Evolutionary conservation across 345 rosid species (phyloP), one percentile per base, ranked within the genome.

Genomic region (Draba incana): DNA sequence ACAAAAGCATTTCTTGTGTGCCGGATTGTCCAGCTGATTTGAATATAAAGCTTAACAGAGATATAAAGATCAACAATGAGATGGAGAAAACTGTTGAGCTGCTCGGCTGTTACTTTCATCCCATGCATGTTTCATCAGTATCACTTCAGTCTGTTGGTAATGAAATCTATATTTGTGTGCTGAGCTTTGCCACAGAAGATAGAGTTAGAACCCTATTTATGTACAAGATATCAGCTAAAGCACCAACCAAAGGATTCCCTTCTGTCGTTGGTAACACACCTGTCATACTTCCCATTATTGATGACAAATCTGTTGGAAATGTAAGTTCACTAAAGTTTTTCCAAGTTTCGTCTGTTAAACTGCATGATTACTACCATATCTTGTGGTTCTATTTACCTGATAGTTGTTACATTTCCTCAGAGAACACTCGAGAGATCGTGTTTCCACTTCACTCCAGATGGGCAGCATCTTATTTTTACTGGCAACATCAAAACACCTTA

Each of bases 71-170:
- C 64, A 63, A 66, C 55, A 76, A 71, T 79, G 84, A 88, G 60
- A 78, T 86, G 54, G 74, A 74, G 42, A 82, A 81, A 60, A 71
- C 44, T 58, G 56, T 70, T 78, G 82, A 83, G 49, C 77, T 84
- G 68, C 75, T 85, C 49, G 99, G 99, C 69, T 81, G 95, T 81
- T 94, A 94, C 81, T 73, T 82, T 59, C 95, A 84, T 61, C 95
- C 86, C 31, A 48, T 73, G 75, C 95, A 89, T 38, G 61, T 88
- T 77, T 70, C 78, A 63, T 77, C 87, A 23, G 74, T 93, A 57
- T 71, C 77, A 71, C 75, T 88, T 67, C 77, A 81, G 60, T 54
- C 80, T 74, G 63, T 68, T 15, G 90, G 79, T 41, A 72, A 75
- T 82, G 86, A 83, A 76, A 76, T 87, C 60, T 80, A 77, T 60